Evolutionary conservation across 148 eudicot species (phyloP), one percentile per base, ranked within the genome.

Genomic region (Vaccinium myrtillus): DNA sequence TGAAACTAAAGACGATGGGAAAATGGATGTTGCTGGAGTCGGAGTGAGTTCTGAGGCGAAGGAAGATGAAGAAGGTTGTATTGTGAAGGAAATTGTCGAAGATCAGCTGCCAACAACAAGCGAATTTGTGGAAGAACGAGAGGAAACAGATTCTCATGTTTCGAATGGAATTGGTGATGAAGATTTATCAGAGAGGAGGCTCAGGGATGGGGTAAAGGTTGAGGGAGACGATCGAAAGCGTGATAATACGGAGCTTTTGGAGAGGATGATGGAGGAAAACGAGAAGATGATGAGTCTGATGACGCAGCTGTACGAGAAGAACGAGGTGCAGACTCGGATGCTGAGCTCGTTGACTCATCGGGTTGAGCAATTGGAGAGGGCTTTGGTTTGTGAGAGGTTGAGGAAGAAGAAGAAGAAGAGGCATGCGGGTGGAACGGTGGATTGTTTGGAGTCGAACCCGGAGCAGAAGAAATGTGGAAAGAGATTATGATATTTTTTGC

Each of bases 281-380:
- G 81, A 81, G 86, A 89, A 80, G 87, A 86, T 95, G 94, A 84
- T 92, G 92, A 79, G 75, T 0, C 14, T 91, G 90, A 87, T 95
- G 88, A 87, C 55, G 1, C 91, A 93, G 73, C 74, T 95, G 77
- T 86, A 75, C 21, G 89, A 90, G 86, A 91, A 82, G 48, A 91
- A 89, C 25, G 88, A 89, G 51, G 16, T 13, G 30, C 95, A 95
- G 67, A 87, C 90, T 4, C 85, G 53, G 19, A 87, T 93, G 90
- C 82, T 93, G 16, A 82, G 81, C 39, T 90, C 90, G 5, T 78
- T 95, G 75, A 67, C 86, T 0, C 84, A 82, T 13, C 86, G 96
- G 36, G 94, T 95, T 51, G 94, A 87, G 88, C 87, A 85, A 25
- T 25, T 93, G 90, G 98, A 95, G 92, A 92, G 89, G 84, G 95